phyloP scores from a whole-genome alignment of 2,329 filamentous ascomycete species.

The Ophiostoma tasmaniense region DNA sequence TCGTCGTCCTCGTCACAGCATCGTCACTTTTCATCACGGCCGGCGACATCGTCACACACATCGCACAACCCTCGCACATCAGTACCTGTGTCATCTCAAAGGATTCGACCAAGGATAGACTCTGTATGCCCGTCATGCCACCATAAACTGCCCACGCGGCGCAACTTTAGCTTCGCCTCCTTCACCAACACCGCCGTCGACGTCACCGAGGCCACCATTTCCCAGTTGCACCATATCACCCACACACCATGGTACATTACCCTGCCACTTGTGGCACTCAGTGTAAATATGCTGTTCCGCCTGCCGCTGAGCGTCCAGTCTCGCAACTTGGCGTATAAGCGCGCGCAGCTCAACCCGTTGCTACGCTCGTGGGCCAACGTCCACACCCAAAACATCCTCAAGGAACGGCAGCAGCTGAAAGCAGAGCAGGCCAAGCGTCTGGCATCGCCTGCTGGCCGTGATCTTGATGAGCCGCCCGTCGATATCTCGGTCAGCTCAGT shows the following conservation, averaged over 20 bases:
- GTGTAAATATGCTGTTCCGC: conserved; percentile 31
- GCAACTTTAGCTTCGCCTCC: conserved; percentile 14
- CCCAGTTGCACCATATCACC: conserved; percentile 34
- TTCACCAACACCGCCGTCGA: conserved; percentile 28
- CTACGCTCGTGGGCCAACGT: conserved; percentile 29
- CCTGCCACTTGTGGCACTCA: conserved; percentile 44
- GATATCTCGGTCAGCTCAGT: not conserved
- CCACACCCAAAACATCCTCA: conserved; percentile 23
- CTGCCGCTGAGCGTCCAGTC: conserved; percentile 39
- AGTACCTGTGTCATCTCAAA: not conserved
- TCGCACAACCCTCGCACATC: not conserved
- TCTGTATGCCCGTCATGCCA: not conserved
- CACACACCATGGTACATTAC: conserved; percentile 46
- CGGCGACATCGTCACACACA: not conserved
- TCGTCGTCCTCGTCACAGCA: not conserved
- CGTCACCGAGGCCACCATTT: conserved; percentile 36
- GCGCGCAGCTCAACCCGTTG: conserved; percentile 26
- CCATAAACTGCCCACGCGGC: not conserved
- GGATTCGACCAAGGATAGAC: not conserved
- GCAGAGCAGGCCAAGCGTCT: conserved; percentile 10
- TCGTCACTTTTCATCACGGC: not conserved
- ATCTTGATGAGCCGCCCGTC: not conserved
- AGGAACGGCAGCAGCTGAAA: conserved; percentile 11
- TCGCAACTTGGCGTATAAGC: conserved; percentile 26
- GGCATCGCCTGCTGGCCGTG: not conserved